Evolutionary conservation across 2,329 filamentous ascomycete species (phyloP).

Genomic region (Daldinia sp.): DNA sequence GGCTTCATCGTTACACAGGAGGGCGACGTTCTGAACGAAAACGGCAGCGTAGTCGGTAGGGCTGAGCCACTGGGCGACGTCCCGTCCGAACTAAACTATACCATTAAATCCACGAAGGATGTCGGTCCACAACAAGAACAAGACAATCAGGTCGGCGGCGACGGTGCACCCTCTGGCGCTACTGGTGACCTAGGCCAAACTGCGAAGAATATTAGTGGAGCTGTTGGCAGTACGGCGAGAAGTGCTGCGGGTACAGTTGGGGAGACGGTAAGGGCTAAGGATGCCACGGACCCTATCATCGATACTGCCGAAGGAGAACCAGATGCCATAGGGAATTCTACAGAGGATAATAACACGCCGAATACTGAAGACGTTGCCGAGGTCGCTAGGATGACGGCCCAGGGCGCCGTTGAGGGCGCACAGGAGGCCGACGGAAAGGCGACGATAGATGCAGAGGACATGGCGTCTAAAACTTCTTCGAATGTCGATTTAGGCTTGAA

Average conservation of each 20-base stretch:
- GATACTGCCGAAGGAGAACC: constrained; percentile 33
- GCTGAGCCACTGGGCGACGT: constrained; percentile 47
- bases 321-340: constrained; percentile 20
- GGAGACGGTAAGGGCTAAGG: constrained; percentile 29
- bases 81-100: constrained; percentile 45
- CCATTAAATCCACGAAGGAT: constrained; percentile 39
- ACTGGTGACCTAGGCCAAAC: neutral
- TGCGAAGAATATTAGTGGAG: constrained; percentile 33
- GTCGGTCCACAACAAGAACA: constrained; percentile 9
- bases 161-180: constrained; percentile 40
- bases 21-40: constrained; percentile 46
- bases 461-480: constrained; percentile 16
- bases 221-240: neutral
- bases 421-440: constrained; percentile 49
- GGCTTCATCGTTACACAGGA: constrained; percentile 50
- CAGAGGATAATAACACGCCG: constrained; percentile 4
- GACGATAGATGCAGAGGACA: constrained; percentile 29
- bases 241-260: constrained; percentile 34
- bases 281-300: constrained; percentile 29
- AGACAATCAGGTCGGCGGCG: constrained; percentile 12
- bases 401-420: constrained; percentile 46
- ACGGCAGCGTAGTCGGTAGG: constrained; percentile 46
- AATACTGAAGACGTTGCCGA: constrained; percentile 33
- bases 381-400: constrained; percentile 31
- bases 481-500: constrained; percentile 32